phyloP scores from a whole-genome alignment of 2,329 filamentous ascomycete genomes.

The Botrytis byssoidea region DNA sequence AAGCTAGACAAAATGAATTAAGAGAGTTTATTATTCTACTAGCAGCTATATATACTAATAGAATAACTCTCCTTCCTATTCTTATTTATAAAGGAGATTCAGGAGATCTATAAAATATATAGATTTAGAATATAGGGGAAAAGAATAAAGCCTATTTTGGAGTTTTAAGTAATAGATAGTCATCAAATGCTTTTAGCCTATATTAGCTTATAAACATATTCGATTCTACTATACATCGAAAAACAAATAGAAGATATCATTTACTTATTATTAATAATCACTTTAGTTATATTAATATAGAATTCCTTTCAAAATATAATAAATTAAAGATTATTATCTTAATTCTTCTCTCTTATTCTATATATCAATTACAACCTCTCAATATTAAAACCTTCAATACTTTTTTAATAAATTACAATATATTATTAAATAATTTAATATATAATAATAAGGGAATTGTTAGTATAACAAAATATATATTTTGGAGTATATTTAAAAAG shows the following conservation, averaged over 20 bases:
- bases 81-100: background rate
- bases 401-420: background rate
- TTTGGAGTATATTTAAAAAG: no score
- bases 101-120: background rate
- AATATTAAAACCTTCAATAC: accelerated
- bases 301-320: background rate
- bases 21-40: background rate
- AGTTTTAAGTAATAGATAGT: background rate
- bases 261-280: background rate
- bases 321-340: background rate
- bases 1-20: background rate
- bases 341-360: background rate
- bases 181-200: background rate
- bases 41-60: background rate
- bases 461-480: no score
- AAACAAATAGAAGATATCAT: background rate
- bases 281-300: conserved; percentile 17
- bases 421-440: background rate
- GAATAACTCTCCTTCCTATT: background rate
- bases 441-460: no score
- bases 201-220: background rate
- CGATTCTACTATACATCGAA: background rate
- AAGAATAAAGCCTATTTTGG: background rate
- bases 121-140: background rate
- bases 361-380: background rate